Conservation (phyloP, 306 rosid species). For the Fagus crenata region DNA sequence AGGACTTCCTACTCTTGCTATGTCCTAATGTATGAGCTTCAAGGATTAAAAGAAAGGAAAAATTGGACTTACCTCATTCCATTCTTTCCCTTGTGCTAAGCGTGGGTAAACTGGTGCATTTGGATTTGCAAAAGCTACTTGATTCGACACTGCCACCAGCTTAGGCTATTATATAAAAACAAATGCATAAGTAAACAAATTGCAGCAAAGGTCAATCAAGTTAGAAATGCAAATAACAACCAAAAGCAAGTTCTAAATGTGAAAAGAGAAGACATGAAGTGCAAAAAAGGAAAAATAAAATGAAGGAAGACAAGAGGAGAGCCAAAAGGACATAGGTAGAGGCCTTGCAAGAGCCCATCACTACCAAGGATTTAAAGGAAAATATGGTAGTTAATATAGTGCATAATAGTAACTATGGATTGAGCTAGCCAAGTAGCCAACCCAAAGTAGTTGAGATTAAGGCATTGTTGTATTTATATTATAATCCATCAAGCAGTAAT, state of each 20-base stretch:
- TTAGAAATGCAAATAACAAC: slow-evolving; percentile 5
- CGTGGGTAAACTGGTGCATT: slow-evolving; percentile 92
- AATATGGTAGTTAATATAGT: not conserved
- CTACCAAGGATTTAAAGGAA: not conserved
- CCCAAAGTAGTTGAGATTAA: not conserved
- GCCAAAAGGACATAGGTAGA: not conserved
- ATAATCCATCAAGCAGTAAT: not conserved
- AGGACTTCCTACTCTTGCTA: slow-evolving; percentile 8
- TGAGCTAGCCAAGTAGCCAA: not conserved
- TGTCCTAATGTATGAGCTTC: slow-evolving; percentile 10
- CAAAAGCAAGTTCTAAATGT: not conserved
- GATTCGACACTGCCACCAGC: slow-evolving; percentile 67
- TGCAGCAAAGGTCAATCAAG: not conserved
- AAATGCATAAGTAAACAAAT: slow-evolving; percentile 11
- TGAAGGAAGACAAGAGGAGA: not conserved
- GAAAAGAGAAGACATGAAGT: not conserved
- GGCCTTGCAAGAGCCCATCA: slow-evolving; percentile 4
- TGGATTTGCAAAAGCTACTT: slow-evolving; percentile 68
- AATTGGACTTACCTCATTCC: slow-evolving; percentile 73
- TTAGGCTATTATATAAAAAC: slow-evolving; percentile 59
- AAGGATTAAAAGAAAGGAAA: not conserved
- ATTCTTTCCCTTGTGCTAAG: slow-evolving; percentile 82
- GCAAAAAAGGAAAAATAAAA: not conserved
- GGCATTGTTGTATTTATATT: not conserved
- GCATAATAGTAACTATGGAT: not conserved